A percentile compares a stretch with the other conserved stretches of the same genome.
These are phyloP conservation scores for Arthrobotrys musiformis DNA, from an alignment of 2,329 filamentous ascomycete genomes.

Conservation along the genomic window DNA sequence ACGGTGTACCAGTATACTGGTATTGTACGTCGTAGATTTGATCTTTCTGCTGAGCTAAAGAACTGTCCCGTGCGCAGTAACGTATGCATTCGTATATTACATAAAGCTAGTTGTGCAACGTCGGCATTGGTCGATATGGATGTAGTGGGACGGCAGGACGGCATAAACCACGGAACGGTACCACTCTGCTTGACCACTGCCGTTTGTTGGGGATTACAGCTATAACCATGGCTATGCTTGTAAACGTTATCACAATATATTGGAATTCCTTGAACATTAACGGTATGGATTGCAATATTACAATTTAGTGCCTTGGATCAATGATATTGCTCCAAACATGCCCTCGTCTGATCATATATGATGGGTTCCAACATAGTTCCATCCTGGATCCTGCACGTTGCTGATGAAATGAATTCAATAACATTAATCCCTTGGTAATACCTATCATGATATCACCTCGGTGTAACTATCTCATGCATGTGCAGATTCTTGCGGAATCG, in stretches of 20 bases:
- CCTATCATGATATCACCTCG: conserved; percentile 20
- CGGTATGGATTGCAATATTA: not conserved
- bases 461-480: conserved; percentile 20
- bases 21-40: conserved; percentile 16
- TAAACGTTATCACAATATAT: conserved; percentile 9
- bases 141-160: conserved; percentile 13
- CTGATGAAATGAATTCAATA: conserved; percentile 4
- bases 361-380: not conserved
- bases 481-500: conserved; percentile 6
- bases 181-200: not conserved
- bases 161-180: conserved; percentile 11
- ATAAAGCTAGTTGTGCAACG: conserved; percentile 14
- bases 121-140: conserved; percentile 1
- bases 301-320: not conserved
- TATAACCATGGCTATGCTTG: conserved; percentile 10
- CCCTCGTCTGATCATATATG: too few relatives aligned
- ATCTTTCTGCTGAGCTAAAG: not conserved
- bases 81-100: conserved; percentile 3
- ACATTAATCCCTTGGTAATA: not conserved
- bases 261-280: conserved; percentile 1
- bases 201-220: not conserved
- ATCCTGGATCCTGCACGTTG: conserved; percentile 1
- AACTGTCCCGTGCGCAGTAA: conserved; percentile 1
- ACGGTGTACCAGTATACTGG: conserved; percentile 27
- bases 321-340: conserved; percentile 24